Base-by-base conservation (phyloP, 345 rosid genomes). In the Gossypium longicalyx region DNA sequence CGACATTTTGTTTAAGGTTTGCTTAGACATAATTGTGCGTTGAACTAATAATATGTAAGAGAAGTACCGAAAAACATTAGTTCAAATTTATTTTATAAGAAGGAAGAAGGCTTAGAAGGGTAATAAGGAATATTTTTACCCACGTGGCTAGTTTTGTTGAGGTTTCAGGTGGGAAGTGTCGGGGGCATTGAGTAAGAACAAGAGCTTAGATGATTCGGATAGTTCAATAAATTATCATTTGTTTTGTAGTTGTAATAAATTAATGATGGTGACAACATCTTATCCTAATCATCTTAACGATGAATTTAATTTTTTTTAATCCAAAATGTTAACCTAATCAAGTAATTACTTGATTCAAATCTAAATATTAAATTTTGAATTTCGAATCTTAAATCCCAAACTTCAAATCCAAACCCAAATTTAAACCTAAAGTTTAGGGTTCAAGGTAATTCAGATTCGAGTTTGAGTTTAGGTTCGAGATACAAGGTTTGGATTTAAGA, bases 1-100 rank as follows among this genome's bases (percentile, higher is more conserved):
- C 15, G 80, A 83, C 64, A 79, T 52, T 49, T 75, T 80, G 80
- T 77, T 80, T 54, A 77, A 67, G 52, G 73, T 68, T 6, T 75
- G 82, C 15, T 74, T 7, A 63, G 82, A 82, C 89, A 81, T 69
- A 80, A 20, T 27, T 69, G 38, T 67, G 7, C 56, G 5, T 67
- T 69, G 47, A 17, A 16, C 10, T 56, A 20, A 56, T 56, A 9
- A 20, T 2, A 25, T 52, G 53, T 25, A 68, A 48, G 71, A 63
- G 51, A 67, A 12, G 25, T 6, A 45, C 38, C 49, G 5, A 41
- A 19, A 9, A 27, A 15, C 44, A 9, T 17, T 29, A 3, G 23
- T 17, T 38, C 4, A 34, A 5, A 34, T 0, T 34, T 34, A 5
- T 34, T 34, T 5, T 5, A 34, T 34, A 5, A 34, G 41, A 34